These are phyloP conservation scores for Jimgerdemannia lactiflua DNA, from an alignment of 192 early-diverging fungal species.

Conservation along the genomic window DNA sequence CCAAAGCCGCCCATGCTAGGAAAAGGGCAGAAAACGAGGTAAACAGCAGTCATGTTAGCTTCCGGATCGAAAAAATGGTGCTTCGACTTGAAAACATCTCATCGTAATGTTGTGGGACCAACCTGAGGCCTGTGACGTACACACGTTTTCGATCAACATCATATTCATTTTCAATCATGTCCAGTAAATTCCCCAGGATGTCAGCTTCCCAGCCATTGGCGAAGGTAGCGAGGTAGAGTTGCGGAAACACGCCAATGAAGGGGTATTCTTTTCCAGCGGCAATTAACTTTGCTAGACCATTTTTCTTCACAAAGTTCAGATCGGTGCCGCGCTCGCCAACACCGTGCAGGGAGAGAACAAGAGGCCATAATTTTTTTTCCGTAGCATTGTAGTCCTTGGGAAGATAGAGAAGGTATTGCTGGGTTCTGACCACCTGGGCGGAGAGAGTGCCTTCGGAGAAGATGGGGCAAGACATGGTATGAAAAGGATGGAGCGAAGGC, in stretches of 20 bases:
- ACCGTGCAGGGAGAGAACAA: constrained; percentile 14
- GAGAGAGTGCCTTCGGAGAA: not conserved
- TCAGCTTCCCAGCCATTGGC: constrained; percentile 4
- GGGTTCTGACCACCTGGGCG: not conserved
- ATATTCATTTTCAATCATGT: not conserved
- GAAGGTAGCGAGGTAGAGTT: not conserved
- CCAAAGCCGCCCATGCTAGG: constrained; percentile 8
- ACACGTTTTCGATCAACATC: constrained; percentile 10
- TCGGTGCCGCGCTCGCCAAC: constrained; percentile 6
- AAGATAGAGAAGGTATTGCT: not conserved
- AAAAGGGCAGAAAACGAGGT: not conserved
- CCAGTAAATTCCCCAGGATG: not conserved
- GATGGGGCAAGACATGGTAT: not conserved
- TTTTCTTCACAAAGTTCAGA: not conserved
- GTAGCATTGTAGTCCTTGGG: not conserved
- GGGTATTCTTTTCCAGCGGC: not conserved
- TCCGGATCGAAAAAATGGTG: constrained; percentile 1
- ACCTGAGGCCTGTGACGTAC: not conserved
- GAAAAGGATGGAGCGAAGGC: not conserved
- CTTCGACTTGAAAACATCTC: not conserved
- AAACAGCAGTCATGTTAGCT: not conserved
- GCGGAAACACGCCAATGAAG: not conserved
- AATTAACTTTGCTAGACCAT: constrained; percentile 3
- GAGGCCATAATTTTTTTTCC: not conserved
- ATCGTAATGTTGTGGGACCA: not conserved